Evolutionary conservation across 176 grass and related monocot species (phyloP), one percentile per base, ranked within the genome.

Genomic region (Carex pumila): DNA sequence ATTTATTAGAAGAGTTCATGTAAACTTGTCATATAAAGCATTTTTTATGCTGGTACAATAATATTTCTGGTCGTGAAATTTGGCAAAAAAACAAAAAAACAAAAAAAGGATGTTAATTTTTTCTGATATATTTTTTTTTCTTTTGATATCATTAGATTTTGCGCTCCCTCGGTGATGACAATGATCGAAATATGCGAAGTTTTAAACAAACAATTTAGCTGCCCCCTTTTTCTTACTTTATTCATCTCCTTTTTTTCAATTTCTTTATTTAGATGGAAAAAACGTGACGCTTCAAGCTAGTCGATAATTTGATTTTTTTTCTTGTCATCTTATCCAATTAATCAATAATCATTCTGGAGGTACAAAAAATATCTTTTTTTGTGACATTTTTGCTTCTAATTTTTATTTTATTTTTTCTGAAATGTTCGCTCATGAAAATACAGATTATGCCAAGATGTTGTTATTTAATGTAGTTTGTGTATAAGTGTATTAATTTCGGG

Each of bases 121-220:
- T 66, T 12, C 73, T 77, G 50, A 77, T 10, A 55, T 7, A 3
- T 22, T 9, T 9, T 60, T 34, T 74, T 50, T 15, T 45, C 31
- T 11, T 41, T 54, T 83, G 15, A 83, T 63, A 68, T 64, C 59
- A 54, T 32, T 83, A 83, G 80, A 83, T 83, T 83, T 83, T 65
- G 80, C 61, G 32, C 80, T 83, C 11, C 80, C 80, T 54, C 80
- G 61, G 80, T 83, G 80, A 83, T 68, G 80, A 68, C 32, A 61
- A 66, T 81, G 32, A 58, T 47, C 66, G 60, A 64, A 65, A 7
- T 77, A 67, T 68, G 43, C 80, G 14, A n/a, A 57, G 58, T 68
- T 68, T 52, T 68, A 50, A 83, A 83, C 21, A 41, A 83, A 83
- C 60, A 45, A 10, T 31, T 50, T 29, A 52, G 41, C 34, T 82